Evolutionary conservation across 1,139 yeast species (phyloP), one percentile per base, ranked within the genome.

Genomic region (Suhomyces yuchorum): DNA sequence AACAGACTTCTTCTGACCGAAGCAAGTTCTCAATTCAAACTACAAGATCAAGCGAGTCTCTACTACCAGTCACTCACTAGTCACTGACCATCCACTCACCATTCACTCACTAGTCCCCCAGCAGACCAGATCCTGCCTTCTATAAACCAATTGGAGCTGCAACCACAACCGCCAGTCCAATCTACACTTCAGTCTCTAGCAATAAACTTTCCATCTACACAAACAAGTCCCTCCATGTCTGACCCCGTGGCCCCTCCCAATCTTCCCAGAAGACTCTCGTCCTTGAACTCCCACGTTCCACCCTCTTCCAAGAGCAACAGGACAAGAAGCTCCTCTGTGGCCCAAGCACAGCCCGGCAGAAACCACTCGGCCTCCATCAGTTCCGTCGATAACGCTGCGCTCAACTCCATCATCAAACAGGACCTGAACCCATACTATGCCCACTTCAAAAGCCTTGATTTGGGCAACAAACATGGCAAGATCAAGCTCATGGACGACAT

Each of bases 401-500:
- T 58, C 42, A 45, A 43, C 45, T 50, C 44, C 36, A 38, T 59
- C 36, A 49, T 60, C 22, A 37, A 51, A 20, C 55, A 55, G 41
- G 62, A 58, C 39, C 41, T 44, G 34, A 51, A 43, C 35, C 53
- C 52, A 1, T 47, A 42, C 45, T n/a, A n/a, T 14, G 20, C 24
- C 42, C 49, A 45, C 26, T 48, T 44, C 24, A 35, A 35, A 5
- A 41, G 43, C 32, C 30, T 40, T 15, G n/a, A 42, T 3, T 19
- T 37, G 19, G 37, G 28, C 39, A 14, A 23, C 35, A 51, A 49
- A 24, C 44, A 44, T 7, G 62, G 62, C 17, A 56, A 56, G 44
- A 56, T 56, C 18, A 54, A 47, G 43, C 52, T 56, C 38, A 56
- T 62, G 55, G 71, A 68, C 46, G 66, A 66, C 37, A 57, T 62